Base-by-base conservation (phyloP, 23 red algal genomes). In the Agarophyton chilense region DNA sequence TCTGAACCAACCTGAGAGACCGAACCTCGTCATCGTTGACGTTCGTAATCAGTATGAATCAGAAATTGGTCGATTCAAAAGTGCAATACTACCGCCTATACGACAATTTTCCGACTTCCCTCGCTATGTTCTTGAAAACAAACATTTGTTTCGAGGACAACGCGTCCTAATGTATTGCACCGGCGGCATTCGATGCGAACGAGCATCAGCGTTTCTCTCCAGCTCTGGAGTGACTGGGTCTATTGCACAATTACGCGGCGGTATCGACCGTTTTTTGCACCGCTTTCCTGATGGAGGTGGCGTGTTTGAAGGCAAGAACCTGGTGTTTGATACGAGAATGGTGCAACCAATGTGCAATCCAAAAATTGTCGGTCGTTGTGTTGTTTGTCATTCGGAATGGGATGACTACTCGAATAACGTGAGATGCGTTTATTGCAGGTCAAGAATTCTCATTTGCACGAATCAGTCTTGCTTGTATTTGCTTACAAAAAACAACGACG, bases 111-210 rank as follows among this genome's bases (percentile, higher is more conserved):
- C 76, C 40, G 88, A 81, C 46, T 91, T 91, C 36, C 76, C 88
- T 29, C 39, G 65, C 6, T 81, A 56, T 18, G 62, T 82, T 68
- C 55, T 2, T 12, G 31, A 40, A 12, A 81, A 82, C 57, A 42
- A 52, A 19, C 44, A 89, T 25, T 43, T 81, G 45, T 81, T 82
- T 41, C 19, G 24, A 38, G 88, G 45, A 8, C 65, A 53, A 58
- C 75, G 88, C 5, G 64, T 91, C 14, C 29, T 91, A 6, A 91
- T 91, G 88, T 91, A 91, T 50, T 91, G 88, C 76, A 91, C 88
- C 21, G 88, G 88, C n/a, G 88, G 88, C 11, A 64, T 91, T 14
- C 74, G 88, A 34, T 91, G 88, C 52, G 88, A 91, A 75, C 29
- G 60, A 54, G 88, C 62, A 14, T 81, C 88, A 9, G 88, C 77